Conservation (phyloP, 352 stramenopile species). For the Pythium insidiosum region DNA sequence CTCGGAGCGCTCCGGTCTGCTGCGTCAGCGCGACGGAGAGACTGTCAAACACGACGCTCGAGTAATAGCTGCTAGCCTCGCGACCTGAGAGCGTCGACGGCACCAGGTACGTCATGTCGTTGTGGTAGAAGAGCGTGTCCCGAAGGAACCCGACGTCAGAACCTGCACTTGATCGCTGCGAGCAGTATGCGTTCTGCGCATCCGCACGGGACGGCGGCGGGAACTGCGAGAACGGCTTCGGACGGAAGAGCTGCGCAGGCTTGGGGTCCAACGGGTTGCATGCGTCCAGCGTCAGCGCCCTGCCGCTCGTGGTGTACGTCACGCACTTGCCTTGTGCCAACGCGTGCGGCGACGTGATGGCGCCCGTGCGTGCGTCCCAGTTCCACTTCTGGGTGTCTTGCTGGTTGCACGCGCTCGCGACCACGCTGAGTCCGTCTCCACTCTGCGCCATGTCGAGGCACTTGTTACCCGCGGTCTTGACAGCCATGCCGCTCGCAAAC, state of each 20-base stretch:
- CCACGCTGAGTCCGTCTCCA: not conserved
- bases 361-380: not conserved
- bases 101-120: slow-evolving; percentile 8
- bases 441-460: not conserved
- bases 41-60: slow-evolving; percentile 9
- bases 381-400: not conserved
- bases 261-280: too few relatives aligned
- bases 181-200: too few relatives aligned
- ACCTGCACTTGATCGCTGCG: not conserved
- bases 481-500: not conserved
- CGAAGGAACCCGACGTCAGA: slow-evolving; percentile 6
- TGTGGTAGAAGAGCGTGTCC: slow-evolving; percentile 3
- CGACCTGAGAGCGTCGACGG: not conserved
- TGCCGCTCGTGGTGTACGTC: too few relatives aligned
- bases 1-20: not conserved
- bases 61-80: slow-evolving; percentile 9
- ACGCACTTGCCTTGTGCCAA: not conserved
- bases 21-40: not conserved
- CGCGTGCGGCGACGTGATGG: not conserved
- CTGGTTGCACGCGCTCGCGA: not conserved
- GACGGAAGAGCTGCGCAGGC: too few relatives aligned
- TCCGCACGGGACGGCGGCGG: too few relatives aligned
- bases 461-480: slow-evolving; percentile 2
- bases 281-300: too few relatives aligned
- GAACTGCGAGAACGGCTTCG: too few relatives aligned